Conservation (phyloP, 495 filamentous ascomycete species). For the Cercophora samala region DNA sequence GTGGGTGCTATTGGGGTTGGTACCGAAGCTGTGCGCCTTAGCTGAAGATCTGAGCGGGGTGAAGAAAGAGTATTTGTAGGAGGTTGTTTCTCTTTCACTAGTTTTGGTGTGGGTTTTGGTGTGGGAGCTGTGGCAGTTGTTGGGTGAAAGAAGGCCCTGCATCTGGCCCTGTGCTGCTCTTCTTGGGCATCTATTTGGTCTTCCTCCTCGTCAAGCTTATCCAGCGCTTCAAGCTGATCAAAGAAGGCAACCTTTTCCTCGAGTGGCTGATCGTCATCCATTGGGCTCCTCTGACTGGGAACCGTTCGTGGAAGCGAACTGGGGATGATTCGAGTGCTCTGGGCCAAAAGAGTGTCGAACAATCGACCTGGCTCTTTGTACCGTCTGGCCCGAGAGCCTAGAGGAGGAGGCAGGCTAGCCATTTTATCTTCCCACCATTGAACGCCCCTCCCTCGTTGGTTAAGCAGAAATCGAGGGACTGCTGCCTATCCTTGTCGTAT, state of each 20-base stretch:
- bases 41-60: not conserved
- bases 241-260: conserved; percentile 33
- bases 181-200: conserved; percentile 26
- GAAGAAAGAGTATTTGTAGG: not conserved
- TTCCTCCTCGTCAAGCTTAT: conserved; percentile 21
- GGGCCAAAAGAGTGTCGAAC: not conserved
- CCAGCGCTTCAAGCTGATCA: conserved; percentile 26
- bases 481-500: not conserved
- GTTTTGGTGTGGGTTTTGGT: no score
- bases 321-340: not conserved
- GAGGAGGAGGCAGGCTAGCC: not conserved
- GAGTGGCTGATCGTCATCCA: conserved; percentile 14
- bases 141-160: conserved; percentile 25
- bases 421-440: not conserved
- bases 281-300: not conserved
- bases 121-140: not conserved
- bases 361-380: not conserved
- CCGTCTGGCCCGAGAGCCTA: not conserved
- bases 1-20: conserved; percentile 15
- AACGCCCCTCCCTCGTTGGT: not conserved
- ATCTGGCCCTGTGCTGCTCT: conserved; percentile 21
- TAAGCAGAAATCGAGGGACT: not conserved
- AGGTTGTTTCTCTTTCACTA: not conserved
- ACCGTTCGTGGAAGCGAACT: not conserved
- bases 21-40: conserved; percentile 19